phyloP scores from a whole-genome alignment of 352 stramenopile genomes.

The Phytopythium vexans region DNA sequence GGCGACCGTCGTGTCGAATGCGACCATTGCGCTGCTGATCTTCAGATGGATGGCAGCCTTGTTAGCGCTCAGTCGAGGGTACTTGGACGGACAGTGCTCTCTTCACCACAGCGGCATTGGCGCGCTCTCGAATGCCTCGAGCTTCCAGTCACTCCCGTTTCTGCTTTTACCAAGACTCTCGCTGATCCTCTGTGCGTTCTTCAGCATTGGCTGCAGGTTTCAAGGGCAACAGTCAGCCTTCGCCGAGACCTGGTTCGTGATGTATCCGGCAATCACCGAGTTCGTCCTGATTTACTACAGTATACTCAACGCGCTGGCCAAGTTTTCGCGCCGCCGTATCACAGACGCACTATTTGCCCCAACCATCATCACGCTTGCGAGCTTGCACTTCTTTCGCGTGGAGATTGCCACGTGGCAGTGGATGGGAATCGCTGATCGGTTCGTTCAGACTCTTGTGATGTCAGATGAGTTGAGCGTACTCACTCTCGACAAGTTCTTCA shows the following conservation, averaged over 20 bases:
- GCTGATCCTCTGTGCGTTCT: conserved; percentile 7
- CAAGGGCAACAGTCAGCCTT: conserved; percentile 9
- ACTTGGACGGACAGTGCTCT: not conserved
- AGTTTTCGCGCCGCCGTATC: conserved; percentile 4
- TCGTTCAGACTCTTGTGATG: conserved; percentile 5
- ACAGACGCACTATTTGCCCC: conserved; percentile 8
- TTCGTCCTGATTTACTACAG: conserved; percentile 9
- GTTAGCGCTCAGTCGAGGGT: not conserved
- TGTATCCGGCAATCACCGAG: conserved; percentile 13
- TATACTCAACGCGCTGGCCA: conserved; percentile 9
- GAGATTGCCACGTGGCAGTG: not conserved
- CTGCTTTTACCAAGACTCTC: conserved; percentile 7
- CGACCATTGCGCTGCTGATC: not conserved
- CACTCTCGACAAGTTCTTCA: conserved; percentile 6
- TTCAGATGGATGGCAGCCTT: conserved; percentile 4
- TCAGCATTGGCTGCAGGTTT: conserved; percentile 3
- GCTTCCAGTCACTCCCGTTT: conserved; percentile 8
- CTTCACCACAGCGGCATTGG: conserved; percentile 8
- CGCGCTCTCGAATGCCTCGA: conserved; percentile 7
- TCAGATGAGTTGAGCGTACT: conserved; percentile 9
- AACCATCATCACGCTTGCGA: not conserved
- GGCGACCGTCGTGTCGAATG: not conserved
- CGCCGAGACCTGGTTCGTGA: conserved; percentile 9
- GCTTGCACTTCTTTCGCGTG: not conserved
- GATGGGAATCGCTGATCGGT: conserved; percentile 6